These are phyloP conservation scores for Favolaschia claudopus DNA, from an alignment of 768 basidiomycete genomes.

Conservation along the genomic window DNA sequence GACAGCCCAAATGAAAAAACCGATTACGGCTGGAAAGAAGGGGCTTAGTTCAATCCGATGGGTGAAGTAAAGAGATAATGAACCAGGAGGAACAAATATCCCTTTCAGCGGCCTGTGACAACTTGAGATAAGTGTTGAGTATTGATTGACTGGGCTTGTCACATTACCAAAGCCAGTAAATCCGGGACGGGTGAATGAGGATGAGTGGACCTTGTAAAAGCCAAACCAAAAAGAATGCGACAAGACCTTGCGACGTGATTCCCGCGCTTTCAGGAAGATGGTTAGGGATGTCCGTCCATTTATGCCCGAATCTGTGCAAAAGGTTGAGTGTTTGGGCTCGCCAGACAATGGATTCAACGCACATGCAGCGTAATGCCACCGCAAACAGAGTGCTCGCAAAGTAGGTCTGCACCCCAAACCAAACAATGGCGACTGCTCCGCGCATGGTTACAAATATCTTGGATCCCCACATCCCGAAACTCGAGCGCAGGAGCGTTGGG, in stretches of 20 bases:
- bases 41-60: too few relatives aligned
- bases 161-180: constrained; percentile 27
- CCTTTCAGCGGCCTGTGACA: constrained; percentile 27
- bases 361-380: constrained; percentile 28
- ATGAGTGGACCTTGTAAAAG: constrained; percentile 26
- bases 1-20: constrained; percentile 25
- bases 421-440: constrained; percentile 30
- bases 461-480: constrained; percentile 31
- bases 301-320: constrained; percentile 30
- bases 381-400: constrained; percentile 28
- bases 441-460: constrained; percentile 31
- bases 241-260: constrained; percentile 25
- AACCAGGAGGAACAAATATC: constrained; percentile 14
- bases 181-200: constrained; percentile 24
- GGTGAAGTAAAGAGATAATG: too few relatives aligned
- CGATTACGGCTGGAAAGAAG: constrained; percentile 24
- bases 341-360: not conserved
- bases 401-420: constrained; percentile 31
- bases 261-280: constrained; percentile 28
- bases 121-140: too few relatives aligned
- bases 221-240: constrained; percentile 31
- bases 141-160: too few relatives aligned
- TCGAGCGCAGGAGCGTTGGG: constrained; percentile 26
- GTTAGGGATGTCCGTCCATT: constrained; percentile 30
- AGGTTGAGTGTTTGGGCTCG: not conserved